Base-by-base conservation (phyloP, 768 basidiomycete species). In the Hypsizygus marmoreus region DNA sequence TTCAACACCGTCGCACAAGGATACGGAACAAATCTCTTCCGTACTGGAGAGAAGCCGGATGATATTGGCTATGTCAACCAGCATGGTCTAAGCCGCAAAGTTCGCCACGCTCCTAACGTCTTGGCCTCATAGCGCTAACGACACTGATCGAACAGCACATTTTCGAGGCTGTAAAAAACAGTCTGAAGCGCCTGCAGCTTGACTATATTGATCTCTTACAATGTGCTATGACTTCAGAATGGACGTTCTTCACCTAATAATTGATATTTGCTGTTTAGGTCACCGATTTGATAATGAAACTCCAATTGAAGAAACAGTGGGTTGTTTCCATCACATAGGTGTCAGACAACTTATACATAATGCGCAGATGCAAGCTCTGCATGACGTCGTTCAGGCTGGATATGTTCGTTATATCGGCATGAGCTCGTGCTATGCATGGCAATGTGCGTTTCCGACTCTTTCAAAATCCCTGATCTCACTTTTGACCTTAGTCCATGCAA, bases 151-250 rank as follows among this genome's bases (percentile, higher is more conserved):
- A n/a, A 36, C 20, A 89, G 81, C 80, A 84, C 55, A 88, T 91
- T 29, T 91, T 91, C 53, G 84, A 83, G 25, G 69, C 80, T 0
- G 77, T 86, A 26, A 81, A 83, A 55, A 65, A 68, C 12, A 80
- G 80, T 34, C 62, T 91, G 47, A 64, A 84, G 58, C 75, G 88
- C 13, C 72, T 91, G 2, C 83, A 88, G 35, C 62, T 88, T 20
- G 88, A 91, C 40, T 88, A 89, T 51, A 73, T 91, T 55, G 90
- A 91, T 56, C 65, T 90, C 1, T 65, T 89, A 6, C 88, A 90
- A 68, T 86, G 84, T 74, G 54, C 50, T 8, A 17, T 9, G 14
- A 2, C 29, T 26, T 40, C 26, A 46, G 3, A 3, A 12, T 7
- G 8, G 25, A 4, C 6, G 3, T 17, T 10, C 11, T 4, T 11